Percentiles rank a stretch among this genome's conserved stretches.
Evolutionary conservation across 306 rosid genomes (phyloP).

Genomic region (Begonia masoniana): DNA sequence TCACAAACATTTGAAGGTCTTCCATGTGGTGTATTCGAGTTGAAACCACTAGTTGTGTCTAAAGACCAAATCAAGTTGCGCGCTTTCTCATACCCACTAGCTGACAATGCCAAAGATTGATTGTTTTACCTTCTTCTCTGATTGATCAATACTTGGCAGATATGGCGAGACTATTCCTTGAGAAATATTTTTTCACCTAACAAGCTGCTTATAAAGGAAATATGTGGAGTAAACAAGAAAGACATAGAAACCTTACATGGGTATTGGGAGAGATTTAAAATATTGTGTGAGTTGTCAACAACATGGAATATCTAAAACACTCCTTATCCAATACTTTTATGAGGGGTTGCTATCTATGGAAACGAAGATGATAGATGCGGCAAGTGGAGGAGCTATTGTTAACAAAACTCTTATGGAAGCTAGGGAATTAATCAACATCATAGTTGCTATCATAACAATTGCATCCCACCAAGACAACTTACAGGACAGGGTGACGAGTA

Average conservation of each 20-base stretch:
- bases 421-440: neutral
- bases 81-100: neutral
- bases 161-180: neutral
- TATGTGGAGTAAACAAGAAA: neutral
- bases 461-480: neutral
- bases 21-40: no score
- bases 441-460: neutral
- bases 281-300: neutral
- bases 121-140: no score
- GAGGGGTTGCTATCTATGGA: neutral
- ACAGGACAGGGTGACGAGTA: neutral
- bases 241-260: neutral
- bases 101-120: neutral
- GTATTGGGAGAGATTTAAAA: neutral
- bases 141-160: neutral
- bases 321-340: neutral
- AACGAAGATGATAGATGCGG: neutral
- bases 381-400: neutral
- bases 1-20: no score
- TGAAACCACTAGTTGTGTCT: no score
- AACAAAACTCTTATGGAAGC: neutral
- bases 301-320: neutral
- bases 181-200: no score
- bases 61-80: no score
- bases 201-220: neutral